Evolutionary conservation across 116 monocot genomes (phyloP).

Genomic region (Dioscorea cayenensis): DNA sequence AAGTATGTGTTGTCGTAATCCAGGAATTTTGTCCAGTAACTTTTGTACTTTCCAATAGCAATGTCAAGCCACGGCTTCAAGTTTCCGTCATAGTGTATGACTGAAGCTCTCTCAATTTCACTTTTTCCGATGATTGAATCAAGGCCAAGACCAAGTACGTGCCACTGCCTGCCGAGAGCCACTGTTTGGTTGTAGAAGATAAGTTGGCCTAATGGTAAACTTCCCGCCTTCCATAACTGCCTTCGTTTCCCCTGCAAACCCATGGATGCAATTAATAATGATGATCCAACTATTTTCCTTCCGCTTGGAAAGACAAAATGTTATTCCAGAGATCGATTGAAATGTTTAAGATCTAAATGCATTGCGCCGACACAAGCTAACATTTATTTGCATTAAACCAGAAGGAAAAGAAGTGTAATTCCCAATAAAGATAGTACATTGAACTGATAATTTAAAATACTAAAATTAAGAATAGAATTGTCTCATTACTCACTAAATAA

Average conservation of each 20-base stretch:
- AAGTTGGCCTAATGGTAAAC: constrained; percentile 47
- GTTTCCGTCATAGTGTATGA: constrained; percentile 36
- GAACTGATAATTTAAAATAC: too few relatives aligned
- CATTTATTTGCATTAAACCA: not conserved
- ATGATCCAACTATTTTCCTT: not conserved
- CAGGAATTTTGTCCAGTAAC: constrained; percentile 18
- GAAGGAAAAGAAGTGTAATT: not conserved
- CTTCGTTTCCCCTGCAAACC: constrained; percentile 32
- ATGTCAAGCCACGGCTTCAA: constrained; percentile 49
- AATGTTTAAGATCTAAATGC: not conserved
- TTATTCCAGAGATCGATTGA: not conserved
- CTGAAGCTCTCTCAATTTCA: constrained; percentile 26
- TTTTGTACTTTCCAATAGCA: constrained; percentile 23
- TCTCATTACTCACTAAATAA: too few relatives aligned
- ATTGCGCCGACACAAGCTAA: not conserved
- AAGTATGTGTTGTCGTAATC: not conserved
- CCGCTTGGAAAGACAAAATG: not conserved
- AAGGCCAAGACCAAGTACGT: constrained; percentile 26
- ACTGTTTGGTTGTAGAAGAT: constrained; percentile 54
- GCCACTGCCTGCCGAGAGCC: constrained; percentile 31
- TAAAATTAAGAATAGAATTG: too few relatives aligned
- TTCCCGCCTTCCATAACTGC: constrained; percentile 46
- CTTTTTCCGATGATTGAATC: not conserved
- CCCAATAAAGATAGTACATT: not conserved
- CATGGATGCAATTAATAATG: not conserved